phyloP scores from a whole-genome alignment of 306 rosid genomes.

The Fragaria ananassa region DNA sequence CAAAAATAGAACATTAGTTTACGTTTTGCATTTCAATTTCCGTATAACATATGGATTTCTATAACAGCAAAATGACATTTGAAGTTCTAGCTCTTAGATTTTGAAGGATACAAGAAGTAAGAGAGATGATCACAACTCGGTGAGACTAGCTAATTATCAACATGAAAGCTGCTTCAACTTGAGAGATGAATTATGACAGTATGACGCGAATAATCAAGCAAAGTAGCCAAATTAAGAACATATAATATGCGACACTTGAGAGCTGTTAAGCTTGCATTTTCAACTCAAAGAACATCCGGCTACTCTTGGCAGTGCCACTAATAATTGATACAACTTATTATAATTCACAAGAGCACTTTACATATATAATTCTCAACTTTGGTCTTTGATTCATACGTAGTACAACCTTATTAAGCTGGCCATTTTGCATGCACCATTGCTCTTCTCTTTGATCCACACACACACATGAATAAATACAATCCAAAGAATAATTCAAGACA shows the following conservation, averaged over 20 bases:
- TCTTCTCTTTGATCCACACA: neutral
- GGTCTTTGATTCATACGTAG: neutral
- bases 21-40: neutral
- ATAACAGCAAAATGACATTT: neutral
- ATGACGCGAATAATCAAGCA: neutral
- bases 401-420: slow-evolving; percentile 2
- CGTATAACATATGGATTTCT: neutral
- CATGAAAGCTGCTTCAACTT: neutral
- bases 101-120: neutral
- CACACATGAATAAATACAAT: slow-evolving; percentile 1
- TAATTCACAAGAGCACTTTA: neutral
- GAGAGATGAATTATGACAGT: no score
- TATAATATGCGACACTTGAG: no score
- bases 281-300: neutral
- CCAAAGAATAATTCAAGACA: neutral
- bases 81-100: neutral
- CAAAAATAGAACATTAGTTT: neutral
- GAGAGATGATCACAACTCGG: neutral
- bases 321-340: neutral
- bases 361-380: neutral
- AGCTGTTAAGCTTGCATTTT: neutral
- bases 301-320: neutral
- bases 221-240: no score
- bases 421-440: neutral
- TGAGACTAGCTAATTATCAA: neutral